Evolutionary conservation across 768 basidiomycete species (phyloP).

Genomic region (Cystoderma amianthinum): DNA sequence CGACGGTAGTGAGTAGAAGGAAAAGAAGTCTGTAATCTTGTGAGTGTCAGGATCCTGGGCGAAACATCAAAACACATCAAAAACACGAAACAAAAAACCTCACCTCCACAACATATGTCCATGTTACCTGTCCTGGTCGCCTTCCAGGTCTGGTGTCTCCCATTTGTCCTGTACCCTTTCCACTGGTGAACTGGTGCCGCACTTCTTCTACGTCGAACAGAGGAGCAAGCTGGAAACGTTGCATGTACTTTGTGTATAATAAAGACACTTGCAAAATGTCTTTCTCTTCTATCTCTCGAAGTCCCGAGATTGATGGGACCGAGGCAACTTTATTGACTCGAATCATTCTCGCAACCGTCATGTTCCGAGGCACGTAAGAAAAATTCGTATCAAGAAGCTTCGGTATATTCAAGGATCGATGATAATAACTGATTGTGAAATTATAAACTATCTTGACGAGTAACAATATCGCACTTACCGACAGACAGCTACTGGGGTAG

Average conservation of each 20-base stretch:
- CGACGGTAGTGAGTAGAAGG: conserved; percentile 95
- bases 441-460: conserved; percentile 4
- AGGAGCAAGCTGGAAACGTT: conserved; percentile 79
- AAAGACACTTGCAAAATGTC: conserved; percentile 69
- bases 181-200: conserved; percentile 84
- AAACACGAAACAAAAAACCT: conserved; percentile 1
- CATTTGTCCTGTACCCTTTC: conserved; percentile 53
- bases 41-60: conserved; percentile 72
- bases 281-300: conserved; percentile 82
- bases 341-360: conserved; percentile 90
- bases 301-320: conserved; percentile 44
- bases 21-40: conserved; percentile 91
- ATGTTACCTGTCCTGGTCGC: conserved; percentile 81
- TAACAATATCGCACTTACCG: conserved; percentile 35
- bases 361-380: conserved; percentile 76
- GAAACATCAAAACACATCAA: background rate
- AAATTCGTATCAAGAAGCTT: conserved; percentile 92
- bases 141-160: conserved; percentile 44
- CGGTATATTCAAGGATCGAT: conserved; percentile 84
- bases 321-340: conserved; percentile 63
- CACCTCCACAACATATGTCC: conserved; percentile 96
- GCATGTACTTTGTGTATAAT: conserved; percentile 73
- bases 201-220: conserved; percentile 72
- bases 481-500: conserved; percentile 87
- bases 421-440: conserved; percentile 61